Evolutionary conservation across 768 basidiomycete genomes (phyloP).

Genomic region (Termitomyces titanicus): DNA sequence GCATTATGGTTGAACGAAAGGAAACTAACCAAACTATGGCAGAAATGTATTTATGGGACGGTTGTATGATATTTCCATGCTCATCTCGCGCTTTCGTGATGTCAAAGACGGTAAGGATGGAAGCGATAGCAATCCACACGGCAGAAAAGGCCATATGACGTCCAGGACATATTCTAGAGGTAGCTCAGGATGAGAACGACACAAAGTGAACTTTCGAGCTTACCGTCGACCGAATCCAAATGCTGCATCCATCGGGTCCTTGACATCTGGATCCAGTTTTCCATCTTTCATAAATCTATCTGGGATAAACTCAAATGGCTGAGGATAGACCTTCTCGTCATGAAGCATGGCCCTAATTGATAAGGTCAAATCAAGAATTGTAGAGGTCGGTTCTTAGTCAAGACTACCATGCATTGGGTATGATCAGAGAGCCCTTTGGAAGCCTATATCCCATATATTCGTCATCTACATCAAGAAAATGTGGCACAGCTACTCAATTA

Average conservation of each 20-base stretch:
- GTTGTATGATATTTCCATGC: conserved; percentile 15
- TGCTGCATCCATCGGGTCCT: no score
- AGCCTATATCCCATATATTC: no score
- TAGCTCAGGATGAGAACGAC: not conserved
- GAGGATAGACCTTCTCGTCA: conserved; percentile 26
- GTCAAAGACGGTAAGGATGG: conserved; percentile 26
- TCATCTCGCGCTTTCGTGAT: conserved; percentile 19
- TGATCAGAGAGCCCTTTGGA: conserved; percentile 26
- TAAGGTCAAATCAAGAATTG: not conserved
- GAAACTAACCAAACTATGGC: conserved; percentile 7
- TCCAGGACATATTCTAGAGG: no score
- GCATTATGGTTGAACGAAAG: not conserved
- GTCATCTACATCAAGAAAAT: conserved; percentile 25
- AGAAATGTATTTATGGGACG: conserved; percentile 7
- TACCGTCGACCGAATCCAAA: no score
- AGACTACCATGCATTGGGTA: conserved; percentile 32
- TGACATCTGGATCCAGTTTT: no score
- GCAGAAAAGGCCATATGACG: no score
- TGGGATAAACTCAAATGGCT: conserved; percentile 29
- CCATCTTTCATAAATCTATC: no score
- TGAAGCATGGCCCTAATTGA: conserved; percentile 29
- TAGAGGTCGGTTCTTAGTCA: not conserved
- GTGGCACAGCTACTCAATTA: conserved; percentile 25
- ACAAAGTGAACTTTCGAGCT: not conserved
- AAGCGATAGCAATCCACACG: conserved; percentile 26